These are phyloP conservation scores for Lactarius indigo DNA, from an alignment of 768 basidiomycete genomes.

Conservation along the genomic window DNA sequence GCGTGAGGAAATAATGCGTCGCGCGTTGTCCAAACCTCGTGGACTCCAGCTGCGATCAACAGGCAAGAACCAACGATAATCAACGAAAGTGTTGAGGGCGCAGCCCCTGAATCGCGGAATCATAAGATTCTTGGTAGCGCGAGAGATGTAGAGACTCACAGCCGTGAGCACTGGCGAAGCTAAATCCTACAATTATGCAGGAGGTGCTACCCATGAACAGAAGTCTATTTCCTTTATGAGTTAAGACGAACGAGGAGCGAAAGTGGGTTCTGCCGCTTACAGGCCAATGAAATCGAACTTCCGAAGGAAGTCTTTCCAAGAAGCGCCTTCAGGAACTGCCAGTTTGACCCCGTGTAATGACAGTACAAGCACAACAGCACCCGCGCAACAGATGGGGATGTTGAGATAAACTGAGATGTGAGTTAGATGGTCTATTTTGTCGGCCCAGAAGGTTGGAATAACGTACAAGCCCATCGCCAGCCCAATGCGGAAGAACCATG, in stretches of 20 bases:
- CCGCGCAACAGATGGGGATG: slow-evolving; percentile 65
- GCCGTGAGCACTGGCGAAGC: slow-evolving; percentile 62
- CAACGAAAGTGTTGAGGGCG: slow-evolving; percentile 56
- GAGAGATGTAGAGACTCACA: slow-evolving; percentile 46
- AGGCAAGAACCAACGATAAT: slow-evolving; percentile 53
- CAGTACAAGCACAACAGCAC: slow-evolving; percentile 50
- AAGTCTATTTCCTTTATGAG: slow-evolving; percentile 41
- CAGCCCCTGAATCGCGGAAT: slow-evolving; percentile 48
- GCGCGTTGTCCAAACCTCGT: slow-evolving; percentile 63
- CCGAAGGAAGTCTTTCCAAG: slow-evolving; percentile 51
- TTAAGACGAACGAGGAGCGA: slow-evolving; percentile 22
- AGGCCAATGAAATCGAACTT: slow-evolving; percentile 77
- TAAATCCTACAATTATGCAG: slow-evolving; percentile 74
- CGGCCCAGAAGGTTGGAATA: slow-evolving; percentile 18
- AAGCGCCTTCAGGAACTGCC: slow-evolving; percentile 42
- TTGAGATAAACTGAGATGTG: slow-evolving; percentile 71
- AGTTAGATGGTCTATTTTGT: slow-evolving; percentile 23
- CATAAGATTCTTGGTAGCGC: not conserved
- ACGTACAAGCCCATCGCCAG: slow-evolving; percentile 88
- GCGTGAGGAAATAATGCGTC: slow-evolving; percentile 70
- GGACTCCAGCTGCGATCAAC: slow-evolving; percentile 57
- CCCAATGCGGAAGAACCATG: slow-evolving; percentile 36
- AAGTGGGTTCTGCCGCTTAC: slow-evolving; percentile 44
- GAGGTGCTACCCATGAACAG: slow-evolving; percentile 75
- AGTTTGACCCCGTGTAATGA: slow-evolving; percentile 61